A percentile compares a stretch with the other conserved stretches of the same genome.
Conservation (phyloP, 257 asterid genomes). For the Linderniella brevidens region DNA sequence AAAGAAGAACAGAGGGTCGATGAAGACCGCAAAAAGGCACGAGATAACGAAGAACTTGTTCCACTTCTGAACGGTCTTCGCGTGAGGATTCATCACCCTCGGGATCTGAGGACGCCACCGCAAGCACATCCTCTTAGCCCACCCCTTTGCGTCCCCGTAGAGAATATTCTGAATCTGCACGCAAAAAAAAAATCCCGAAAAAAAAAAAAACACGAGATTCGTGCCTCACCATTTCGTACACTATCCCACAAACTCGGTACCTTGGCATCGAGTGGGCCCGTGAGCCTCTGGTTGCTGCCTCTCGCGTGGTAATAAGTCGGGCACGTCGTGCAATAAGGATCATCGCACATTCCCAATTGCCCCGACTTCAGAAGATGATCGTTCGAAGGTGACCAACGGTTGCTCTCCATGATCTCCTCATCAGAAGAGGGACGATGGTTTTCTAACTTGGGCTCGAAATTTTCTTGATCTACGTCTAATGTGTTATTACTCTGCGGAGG, state of each 20-base stretch:
- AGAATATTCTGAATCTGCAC: slow-evolving; percentile 49
- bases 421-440: slow-evolving; percentile 35
- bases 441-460: slow-evolving; percentile 21
- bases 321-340: slow-evolving; percentile 92
- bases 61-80: slow-evolving; percentile 56
- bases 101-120: slow-evolving; percentile 34
- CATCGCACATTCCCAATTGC: slow-evolving; percentile 82
- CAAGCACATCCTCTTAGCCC: slow-evolving; percentile 35
- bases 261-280: slow-evolving; percentile 44
- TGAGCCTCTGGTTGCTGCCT: no score
- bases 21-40: slow-evolving; percentile 48
- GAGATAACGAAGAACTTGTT: slow-evolving; percentile 54
- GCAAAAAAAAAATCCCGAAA: slow-evolving; percentile 7
- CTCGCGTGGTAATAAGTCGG: slow-evolving; percentile 38
- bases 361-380: slow-evolving; percentile 76
- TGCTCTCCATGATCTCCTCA: slow-evolving; percentile 9
- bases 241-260: slow-evolving; percentile 17
- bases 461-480: slow-evolving; percentile 16
- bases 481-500: slow-evolving; percentile 9
- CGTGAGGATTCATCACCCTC: slow-evolving; percentile 78
- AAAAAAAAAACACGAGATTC: not conserved
- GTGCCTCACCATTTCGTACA: no score
- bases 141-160: slow-evolving; percentile 60
- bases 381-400: slow-evolving; percentile 27
- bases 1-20: slow-evolving; percentile 79